phyloP scores from a whole-genome alignment of 805 yeast species.

The Saccharomyces paradoxus region DNA sequence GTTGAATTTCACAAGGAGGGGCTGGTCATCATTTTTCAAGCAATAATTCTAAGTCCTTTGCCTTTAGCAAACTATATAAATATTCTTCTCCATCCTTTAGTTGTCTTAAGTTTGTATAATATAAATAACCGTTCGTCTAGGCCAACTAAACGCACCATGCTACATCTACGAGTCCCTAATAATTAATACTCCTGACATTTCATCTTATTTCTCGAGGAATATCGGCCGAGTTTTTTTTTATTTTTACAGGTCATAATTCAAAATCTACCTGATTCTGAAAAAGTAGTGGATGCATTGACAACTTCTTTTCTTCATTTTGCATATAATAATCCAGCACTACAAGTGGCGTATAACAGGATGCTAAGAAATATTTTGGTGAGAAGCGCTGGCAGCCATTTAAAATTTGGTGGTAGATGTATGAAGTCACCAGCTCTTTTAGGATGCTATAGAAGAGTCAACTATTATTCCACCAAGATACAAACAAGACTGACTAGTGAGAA shows the following conservation, averaged over 20 bases:
- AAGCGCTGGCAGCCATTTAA: neutral
- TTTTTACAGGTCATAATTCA: neutral
- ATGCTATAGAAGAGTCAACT: neutral
- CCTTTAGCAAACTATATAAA: neutral
- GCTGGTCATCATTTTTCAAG: neutral
- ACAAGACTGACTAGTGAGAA: slow-evolving; percentile 56
- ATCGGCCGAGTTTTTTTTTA: neutral
- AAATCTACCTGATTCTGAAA: neutral
- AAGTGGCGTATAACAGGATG: neutral
- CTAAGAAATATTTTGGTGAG: neutral
- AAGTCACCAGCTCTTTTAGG: neutral
- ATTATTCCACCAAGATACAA: slow-evolving; percentile 17
- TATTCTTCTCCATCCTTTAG: neutral
- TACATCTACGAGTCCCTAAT: neutral
- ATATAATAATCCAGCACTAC: neutral
- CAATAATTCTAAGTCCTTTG: neutral
- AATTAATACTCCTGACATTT: neutral
- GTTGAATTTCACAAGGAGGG: neutral
- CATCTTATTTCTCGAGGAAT: neutral
- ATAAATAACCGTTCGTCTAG: neutral
- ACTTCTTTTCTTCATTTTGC: neutral
- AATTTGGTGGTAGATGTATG: neutral
- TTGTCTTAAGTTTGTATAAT: neutral
- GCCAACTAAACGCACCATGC: neutral
- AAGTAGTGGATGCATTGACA: neutral